phyloP scores from a whole-genome alignment of 805 yeast species.

The Spathaspora girioi region DNA sequence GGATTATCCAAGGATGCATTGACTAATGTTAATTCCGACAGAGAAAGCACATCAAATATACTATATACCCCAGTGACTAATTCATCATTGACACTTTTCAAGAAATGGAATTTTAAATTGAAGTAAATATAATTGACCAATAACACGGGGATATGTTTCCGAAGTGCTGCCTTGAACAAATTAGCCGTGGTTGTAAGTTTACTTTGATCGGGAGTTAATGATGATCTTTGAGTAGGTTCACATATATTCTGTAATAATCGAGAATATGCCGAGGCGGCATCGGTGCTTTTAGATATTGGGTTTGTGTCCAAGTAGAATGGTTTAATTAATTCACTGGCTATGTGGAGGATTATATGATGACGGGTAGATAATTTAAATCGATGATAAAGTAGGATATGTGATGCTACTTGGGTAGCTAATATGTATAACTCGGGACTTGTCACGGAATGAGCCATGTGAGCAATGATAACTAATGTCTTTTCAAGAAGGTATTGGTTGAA shows the following conservation, averaged over 20 bases:
- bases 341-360: constrained; percentile 58
- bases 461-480: constrained; percentile 39
- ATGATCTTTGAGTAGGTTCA: constrained; percentile 53
- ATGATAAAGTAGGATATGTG: constrained; percentile 63
- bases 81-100: constrained; percentile 42
- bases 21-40: constrained; percentile 58
- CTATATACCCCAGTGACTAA: constrained; percentile 56
- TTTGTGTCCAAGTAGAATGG: constrained; percentile 27
- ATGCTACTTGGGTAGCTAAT: constrained; percentile 45
- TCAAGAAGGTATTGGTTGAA: constrained; percentile 69
- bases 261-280: constrained; percentile 46
- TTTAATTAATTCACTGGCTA: constrained; percentile 50
- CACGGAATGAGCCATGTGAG: constrained; percentile 12
- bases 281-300: constrained; percentile 5
- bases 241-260: constrained; percentile 67
- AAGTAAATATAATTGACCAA: constrained; percentile 55
- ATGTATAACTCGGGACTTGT: constrained; percentile 29
- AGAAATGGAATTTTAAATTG: constrained; percentile 49
- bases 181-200: constrained; percentile 51
- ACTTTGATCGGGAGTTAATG: constrained; percentile 7
- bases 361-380: constrained; percentile 68
- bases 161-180: constrained; percentile 53
- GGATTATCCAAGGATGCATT: constrained; percentile 65
- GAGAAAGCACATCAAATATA: constrained; percentile 67
- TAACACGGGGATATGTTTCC: constrained; percentile 60